Evolutionary conservation across 2,329 filamentous ascomycete species (phyloP).

Genomic region (Ceratocystis lukuohia): DNA sequence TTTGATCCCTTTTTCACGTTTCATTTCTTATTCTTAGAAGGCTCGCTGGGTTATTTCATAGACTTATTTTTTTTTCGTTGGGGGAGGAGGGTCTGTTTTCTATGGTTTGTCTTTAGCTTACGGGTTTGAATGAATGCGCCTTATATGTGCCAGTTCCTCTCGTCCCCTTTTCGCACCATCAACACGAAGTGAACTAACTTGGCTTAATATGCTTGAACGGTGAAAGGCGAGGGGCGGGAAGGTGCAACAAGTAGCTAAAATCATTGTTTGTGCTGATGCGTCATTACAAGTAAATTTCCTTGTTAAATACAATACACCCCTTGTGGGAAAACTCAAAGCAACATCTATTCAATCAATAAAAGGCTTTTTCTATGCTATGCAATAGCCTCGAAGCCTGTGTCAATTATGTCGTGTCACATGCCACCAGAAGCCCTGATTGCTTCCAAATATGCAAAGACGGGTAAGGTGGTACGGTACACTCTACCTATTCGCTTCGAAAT

Average conservation of each 20-base stretch:
- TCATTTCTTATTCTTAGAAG: conserved; percentile 8
- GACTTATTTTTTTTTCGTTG: conserved; percentile 3
- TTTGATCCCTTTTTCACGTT: conserved; percentile 22
- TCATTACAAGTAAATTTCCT: neutral
- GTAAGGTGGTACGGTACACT: neutral
- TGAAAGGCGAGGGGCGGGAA: neutral
- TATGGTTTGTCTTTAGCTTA: conserved; percentile 4
- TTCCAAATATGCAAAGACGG: neutral
- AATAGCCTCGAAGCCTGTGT: neutral
- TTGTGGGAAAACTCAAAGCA: neutral
- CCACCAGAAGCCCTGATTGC: conserved; percentile 15
- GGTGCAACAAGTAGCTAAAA: neutral
- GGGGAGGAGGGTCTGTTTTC: neutral
- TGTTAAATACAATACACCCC: neutral
- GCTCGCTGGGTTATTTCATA: neutral
- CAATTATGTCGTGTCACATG: neutral
- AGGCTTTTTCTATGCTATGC: neutral
- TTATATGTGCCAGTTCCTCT: neutral
- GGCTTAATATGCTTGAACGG: neutral
- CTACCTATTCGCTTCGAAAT: neutral
- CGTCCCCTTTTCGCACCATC: neutral
- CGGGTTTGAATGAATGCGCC: neutral
- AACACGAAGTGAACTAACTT: neutral
- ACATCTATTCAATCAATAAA: neutral
- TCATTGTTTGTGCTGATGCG: neutral